A percentile compares a stretch with the other conserved stretches of the same genome.
phyloP scores from a whole-genome alignment of 345 rosid genomes.

The Lagerstroemia speciosa region DNA sequence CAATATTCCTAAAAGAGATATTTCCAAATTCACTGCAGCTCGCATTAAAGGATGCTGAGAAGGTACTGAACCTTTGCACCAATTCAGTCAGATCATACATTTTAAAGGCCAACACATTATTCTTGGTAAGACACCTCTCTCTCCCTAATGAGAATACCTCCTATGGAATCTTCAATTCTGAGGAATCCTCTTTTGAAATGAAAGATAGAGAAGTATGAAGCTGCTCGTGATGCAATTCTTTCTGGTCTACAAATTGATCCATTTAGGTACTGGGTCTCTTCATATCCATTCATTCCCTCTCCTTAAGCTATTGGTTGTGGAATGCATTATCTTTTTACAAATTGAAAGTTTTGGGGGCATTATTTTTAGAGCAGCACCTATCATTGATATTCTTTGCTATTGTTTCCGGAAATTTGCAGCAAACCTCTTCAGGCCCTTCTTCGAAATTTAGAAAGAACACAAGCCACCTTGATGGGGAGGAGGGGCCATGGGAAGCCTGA shows the following conservation, averaged over 20 bases:
- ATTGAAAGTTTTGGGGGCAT: not conserved
- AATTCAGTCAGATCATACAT: conserved; percentile 46
- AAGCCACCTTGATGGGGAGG: conserved; percentile 24
- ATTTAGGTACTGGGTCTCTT: conserved; percentile 41
- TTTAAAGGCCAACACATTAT: conserved; percentile 62
- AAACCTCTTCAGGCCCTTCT: conserved; percentile 65
- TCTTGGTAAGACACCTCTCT: conserved; percentile 44
- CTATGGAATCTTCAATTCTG: not conserved
- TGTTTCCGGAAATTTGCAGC: conserved; percentile 52
- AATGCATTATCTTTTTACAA: not conserved
- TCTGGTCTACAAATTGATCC: conserved; percentile 94
- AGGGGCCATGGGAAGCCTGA: conserved; percentile 42
- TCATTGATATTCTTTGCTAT: conserved; percentile 6
- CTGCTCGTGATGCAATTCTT: conserved; percentile 61
- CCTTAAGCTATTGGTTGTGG: not conserved
- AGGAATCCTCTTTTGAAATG: conserved; percentile 8
- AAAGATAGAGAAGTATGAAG: conserved; percentile 87
- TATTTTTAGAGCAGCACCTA: too few species aligned
- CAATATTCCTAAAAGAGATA: conserved; percentile 3
- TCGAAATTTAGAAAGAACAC: conserved; percentile 48
- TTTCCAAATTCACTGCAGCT: conserved; percentile 44
- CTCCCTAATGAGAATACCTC: not conserved
- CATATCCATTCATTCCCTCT: not conserved
- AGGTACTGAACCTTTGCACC: conserved; percentile 43
- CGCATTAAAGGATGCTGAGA: conserved; percentile 90